Evolutionary conservation across 2,329 filamentous ascomycete genomes (phyloP), one percentile per base, ranked within the genome.

Genomic region (Periglandula ipomoeae): DNA sequence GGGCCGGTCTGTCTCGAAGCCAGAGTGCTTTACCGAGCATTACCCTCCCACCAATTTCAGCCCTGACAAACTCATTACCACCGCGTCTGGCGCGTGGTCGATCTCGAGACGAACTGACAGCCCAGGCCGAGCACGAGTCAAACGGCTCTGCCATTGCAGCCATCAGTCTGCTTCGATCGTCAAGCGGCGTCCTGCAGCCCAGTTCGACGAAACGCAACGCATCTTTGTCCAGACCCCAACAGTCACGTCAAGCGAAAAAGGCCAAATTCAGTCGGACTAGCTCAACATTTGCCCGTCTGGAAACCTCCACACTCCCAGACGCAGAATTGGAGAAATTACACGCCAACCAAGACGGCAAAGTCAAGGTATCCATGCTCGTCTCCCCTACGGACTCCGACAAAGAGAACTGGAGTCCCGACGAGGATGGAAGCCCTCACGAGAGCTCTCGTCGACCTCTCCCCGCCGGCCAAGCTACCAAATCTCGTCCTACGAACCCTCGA

Each of bases 91-190:
- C 71, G 30, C 81, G 83, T 49, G 87, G 87, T 48, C 79, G 91
- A 49, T 95, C 90, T 50, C 82, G 88, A 48, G 87, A 96, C 59
- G 86, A 89, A 55, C 70, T 95, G 48, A 89, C 84, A 20, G 79
- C 79, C n/a, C 85, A 88, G 56, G 86, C 87, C 9, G 85, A 91
- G 66, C 82, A 87, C 56, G 88, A 94, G 61, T 80, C 80, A 7
- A 87, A 77, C 56, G 88, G 87, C 20, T 90, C 86, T 38, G 88
- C 87, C 47, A 79, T 85, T 51, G 86, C 86, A 30, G 88, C 87
- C 32, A 93, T 95, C 52, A 88, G 82, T 54, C 74, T 95, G 26
- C 75, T 95, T 52, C 78, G 88, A 41, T 89, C 87, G 10, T 81
- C 81, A 24, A 84, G 79, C 43, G 59, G 61, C 45, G 58, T 71